Conservation (phyloP, 1,284 basidiomycete genomes). For the Puccinia triticina region DNA sequence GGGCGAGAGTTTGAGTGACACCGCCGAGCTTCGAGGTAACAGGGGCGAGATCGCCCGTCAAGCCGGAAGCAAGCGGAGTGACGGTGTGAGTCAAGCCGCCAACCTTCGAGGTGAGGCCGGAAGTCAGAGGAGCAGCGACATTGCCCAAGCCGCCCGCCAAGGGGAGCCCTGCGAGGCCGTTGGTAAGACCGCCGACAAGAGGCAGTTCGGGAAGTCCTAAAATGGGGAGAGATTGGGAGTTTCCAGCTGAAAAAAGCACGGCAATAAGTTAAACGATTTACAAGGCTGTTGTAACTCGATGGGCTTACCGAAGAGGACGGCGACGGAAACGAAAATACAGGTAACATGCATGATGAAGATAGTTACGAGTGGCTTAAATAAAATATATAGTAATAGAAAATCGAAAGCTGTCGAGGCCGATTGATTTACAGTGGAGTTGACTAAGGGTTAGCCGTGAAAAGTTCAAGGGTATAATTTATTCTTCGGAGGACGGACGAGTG, state of each 20-base stretch:
- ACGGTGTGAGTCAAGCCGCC: not conserved
- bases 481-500: not conserved
- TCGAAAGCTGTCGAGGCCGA: not conserved
- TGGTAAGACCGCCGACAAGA: not conserved
- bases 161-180: not conserved
- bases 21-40: not conserved
- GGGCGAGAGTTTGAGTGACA: not conserved
- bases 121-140: not conserved
- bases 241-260: not conserved
- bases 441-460: not conserved
- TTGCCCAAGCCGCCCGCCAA: not conserved
- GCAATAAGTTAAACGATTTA: not conserved
- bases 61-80: not conserved
- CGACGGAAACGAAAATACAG: slow-evolving; percentile 24
- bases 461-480: not conserved
- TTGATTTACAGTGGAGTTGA: not conserved
- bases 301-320: slow-evolving; percentile 6
- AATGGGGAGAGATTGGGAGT: not conserved
- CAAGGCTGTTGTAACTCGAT: not conserved
- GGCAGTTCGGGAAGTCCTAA: not conserved
- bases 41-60: not conserved
- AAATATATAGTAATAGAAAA: not conserved
- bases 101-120: not conserved
- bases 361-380: slow-evolving; percentile 1
- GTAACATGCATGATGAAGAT: slow-evolving; percentile 15